Evolutionary conservation across 83 land plant genomes (phyloP).

Genomic region (Diphasiastrum complanatum): DNA sequence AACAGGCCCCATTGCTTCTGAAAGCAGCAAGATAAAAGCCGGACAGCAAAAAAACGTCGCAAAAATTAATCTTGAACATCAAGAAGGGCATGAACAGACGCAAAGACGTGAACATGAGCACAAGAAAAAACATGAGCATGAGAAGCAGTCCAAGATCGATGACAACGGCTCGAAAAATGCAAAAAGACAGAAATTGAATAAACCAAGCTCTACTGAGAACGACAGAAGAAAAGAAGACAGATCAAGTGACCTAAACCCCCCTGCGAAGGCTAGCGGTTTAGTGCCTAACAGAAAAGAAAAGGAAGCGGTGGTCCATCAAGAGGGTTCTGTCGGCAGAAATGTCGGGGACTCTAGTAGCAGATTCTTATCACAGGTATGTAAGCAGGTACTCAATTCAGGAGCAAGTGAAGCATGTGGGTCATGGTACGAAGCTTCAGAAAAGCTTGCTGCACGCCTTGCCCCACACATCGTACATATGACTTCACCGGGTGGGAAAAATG

Average conservation of each 20-base stretch:
- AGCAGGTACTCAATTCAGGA: slow-evolving; percentile 19
- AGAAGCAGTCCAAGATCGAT: too few species aligned
- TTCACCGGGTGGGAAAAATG: background rate
- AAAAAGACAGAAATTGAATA: too few species aligned
- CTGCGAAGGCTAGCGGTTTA: too few species aligned
- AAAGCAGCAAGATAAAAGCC: slow-evolving; percentile 12
- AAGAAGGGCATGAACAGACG: background rate
- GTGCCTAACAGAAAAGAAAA: too few species aligned
- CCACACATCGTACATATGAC: background rate
- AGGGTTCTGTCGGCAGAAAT: background rate
- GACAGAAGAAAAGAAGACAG: too few species aligned
- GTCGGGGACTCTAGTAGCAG: background rate
- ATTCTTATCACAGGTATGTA: background rate
- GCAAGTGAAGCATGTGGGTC: slow-evolving; percentile 41
- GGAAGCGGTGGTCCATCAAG: too few species aligned
- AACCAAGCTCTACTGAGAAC: too few species aligned
- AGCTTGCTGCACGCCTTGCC: background rate
- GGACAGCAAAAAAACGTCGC: background rate
- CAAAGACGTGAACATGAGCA: too few species aligned
- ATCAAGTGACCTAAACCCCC: too few species aligned
- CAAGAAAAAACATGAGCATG: too few species aligned
- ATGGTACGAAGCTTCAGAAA: slow-evolving; percentile 35
- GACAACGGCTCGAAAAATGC: too few species aligned
- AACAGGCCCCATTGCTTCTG: slow-evolving; percentile 38
- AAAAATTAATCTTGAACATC: slow-evolving; percentile 2